phyloP scores from a whole-genome alignment of 2,329 filamentous ascomycete genomes.

The Aphanocladium album region DNA sequence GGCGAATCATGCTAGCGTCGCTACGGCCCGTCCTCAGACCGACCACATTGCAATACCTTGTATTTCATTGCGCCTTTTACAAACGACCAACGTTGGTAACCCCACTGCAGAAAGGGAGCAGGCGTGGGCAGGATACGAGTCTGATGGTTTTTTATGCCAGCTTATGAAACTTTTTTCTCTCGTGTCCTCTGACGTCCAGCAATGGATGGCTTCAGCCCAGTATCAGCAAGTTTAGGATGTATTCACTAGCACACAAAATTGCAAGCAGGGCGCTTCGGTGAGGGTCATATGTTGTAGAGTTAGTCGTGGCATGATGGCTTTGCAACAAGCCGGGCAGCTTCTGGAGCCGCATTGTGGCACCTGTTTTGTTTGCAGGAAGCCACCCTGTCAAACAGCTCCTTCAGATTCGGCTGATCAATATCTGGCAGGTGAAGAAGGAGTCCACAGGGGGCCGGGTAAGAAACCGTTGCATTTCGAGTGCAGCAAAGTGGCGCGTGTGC shows the following conservation, averaged over 20 bases:
- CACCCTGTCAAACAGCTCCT: background rate
- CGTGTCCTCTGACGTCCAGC: background rate
- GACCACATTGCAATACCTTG: background rate
- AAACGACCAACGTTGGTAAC: background rate
- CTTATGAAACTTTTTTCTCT: background rate
- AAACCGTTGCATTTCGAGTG: background rate
- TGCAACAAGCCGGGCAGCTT: background rate
- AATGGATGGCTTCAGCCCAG: background rate
- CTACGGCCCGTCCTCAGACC: slow-evolving; percentile 6
- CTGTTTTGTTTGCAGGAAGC: background rate
- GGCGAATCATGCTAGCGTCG: slow-evolving; percentile 11
- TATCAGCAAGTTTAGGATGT: background rate
- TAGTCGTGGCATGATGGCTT: background rate
- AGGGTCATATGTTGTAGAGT: background rate
- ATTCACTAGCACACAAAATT: background rate
- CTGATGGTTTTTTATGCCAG: background rate
- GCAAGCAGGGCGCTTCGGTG: no score
- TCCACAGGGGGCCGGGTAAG: background rate
- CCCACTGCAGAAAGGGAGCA: background rate
- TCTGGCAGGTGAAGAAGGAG: background rate
- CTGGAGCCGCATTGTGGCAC: background rate
- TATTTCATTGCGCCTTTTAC: background rate
- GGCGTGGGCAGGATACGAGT: background rate
- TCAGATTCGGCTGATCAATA: background rate
- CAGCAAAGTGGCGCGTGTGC: background rate